Base-by-base conservation (phyloP, 768 basidiomycete species). In the Pulveroboletus ravenelii region DNA sequence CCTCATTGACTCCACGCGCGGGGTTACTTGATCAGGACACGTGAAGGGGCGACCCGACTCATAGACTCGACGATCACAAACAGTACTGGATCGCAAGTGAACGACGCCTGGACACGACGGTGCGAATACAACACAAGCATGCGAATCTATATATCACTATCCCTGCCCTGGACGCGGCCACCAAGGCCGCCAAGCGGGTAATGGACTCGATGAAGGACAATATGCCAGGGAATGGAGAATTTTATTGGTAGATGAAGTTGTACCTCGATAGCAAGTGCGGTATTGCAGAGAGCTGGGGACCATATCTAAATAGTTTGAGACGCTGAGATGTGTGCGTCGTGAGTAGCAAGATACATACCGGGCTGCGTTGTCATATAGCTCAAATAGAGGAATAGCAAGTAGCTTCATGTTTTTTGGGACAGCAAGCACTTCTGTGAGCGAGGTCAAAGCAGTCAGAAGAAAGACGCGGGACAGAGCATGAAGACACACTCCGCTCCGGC, bases 321-420 rank as follows among this genome's bases (percentile, higher is more conserved):
- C 35, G 14, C 5, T 41, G 15, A 40, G 6, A 48, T 45, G 27
- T 45, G 50, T 57, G 51, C 35, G 42, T 23, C 10, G 2, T 40
- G 27, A 38, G 32, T 15, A 4, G 4, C 5, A 36, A 30, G 20
- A 7, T 39, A 64, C 73, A 44, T 66, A 87, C 77, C 94, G 77
- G 0, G 95, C 93, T 9, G 93, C 89, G 53, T 99, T 99, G 67
- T 98, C 96, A 64, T 98, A 99, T 13, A 98, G 75, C 70, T 99
- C 96, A 63, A 95, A 97, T 34, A 99, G 75, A 0, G 96, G 96
- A 41, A 97, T 92, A 15, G 94, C 95, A 37, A 95, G 82, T 8
- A 99, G 81, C 66, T 98, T 98, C 95, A 98, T 97, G 69, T 99
- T 99, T 72, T 90, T 91, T 0, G 96, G 96, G 4, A 99, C 94